Evolutionary conservation across 345 rosid species (phyloP), one percentile per base, ranked within the genome.

Genomic region (Ceriops zippeliana): DNA sequence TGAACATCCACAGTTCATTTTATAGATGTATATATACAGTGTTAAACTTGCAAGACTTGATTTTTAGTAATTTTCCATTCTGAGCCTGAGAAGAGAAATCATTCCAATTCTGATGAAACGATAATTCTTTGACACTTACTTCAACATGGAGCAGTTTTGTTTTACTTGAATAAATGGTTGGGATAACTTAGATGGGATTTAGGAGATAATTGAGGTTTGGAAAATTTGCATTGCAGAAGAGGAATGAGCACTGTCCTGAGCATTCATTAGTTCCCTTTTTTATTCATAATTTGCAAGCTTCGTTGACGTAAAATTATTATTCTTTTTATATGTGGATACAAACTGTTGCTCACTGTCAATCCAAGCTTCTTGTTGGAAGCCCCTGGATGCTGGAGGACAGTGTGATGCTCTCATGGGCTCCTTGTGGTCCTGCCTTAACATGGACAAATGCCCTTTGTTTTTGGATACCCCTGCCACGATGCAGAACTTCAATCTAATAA

Each of bases 1-100:
- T 74, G 64, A 53, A 6, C 49, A 42, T n/a, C 6, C 31, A 10
- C n/a, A 8, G 53, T 38, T 62, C 27, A n/a, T 62, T 38, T 15
- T 57, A 15, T 0, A 63, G 21, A 19, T 1, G 58, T 58, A 49
- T 63, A 32, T 46, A 38, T 47, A 42, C 53, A 31, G 58, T 24
- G 64, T 65, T 71, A 63, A 47, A 62, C 42, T 64, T 60, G 32
- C 51, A 61, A 35, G 66, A 61, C 22, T 34, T 61, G 54, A 26
- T 46, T 46, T 64, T 52, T 64, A 17, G 32, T 63, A 30, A 19
- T 52, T 49, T 17, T 42, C 16, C 17, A 5, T 42, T 42, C 17
- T 42, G 5, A 13, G 49, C 49, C 49, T 42, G 19, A 42, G 16
- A 42, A 4, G 19, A 13, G 17, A 19, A 20, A 5, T 17, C 20